phyloP scores from a whole-genome alignment of 805 yeast genomes.

The Hanseniaspora vineae region DNA sequence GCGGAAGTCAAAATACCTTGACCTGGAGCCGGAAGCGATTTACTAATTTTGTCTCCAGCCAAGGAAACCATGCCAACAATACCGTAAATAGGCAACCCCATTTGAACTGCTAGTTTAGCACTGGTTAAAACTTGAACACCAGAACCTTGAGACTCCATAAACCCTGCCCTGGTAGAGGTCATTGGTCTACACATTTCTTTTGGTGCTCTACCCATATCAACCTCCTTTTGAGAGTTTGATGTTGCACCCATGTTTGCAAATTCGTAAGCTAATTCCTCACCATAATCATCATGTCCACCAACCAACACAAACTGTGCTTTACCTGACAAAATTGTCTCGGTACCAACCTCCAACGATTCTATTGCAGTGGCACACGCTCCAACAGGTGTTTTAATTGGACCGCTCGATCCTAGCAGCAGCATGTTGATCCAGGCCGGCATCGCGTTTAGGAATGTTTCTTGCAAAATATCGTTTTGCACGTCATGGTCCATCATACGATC shows the following conservation, averaged over 20 bases:
- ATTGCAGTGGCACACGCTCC: constrained; percentile 92
- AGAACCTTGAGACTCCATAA: constrained; percentile 91
- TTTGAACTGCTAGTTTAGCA: constrained; percentile 68
- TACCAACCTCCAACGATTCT: constrained; percentile 78
- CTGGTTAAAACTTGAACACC: constrained; percentile 83
- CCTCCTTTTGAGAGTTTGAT: constrained; percentile 57
- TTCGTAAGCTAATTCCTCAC: constrained; percentile 80
- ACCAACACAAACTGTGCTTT: constrained; percentile 77
- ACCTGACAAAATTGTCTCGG: constrained; percentile 68
- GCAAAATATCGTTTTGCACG: constrained; percentile 78
- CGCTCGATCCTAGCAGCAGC: constrained; percentile 76
- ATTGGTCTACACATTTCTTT: constrained; percentile 87
- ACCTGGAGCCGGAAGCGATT: constrained; percentile 91
- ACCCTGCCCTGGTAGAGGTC: constrained; percentile 74
- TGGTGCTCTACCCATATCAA: constrained; percentile 77
- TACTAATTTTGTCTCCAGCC: constrained; percentile 81
- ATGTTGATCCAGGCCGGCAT: constrained; percentile 92
- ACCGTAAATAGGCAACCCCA: constrained; percentile 91
- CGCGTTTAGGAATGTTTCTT: constrained; percentile 83
- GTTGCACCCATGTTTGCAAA: constrained; percentile 92
- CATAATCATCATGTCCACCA: constrained; percentile 90
- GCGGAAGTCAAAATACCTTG: constrained; percentile 86
- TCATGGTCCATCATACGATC: constrained; percentile 59
- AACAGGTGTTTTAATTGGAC: constrained; percentile 87
- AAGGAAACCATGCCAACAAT: constrained; percentile 72